These are phyloP conservation scores for Alternaria dauci DNA, from an alignment of 2,329 filamentous ascomycete genomes.

Conservation along the genomic window DNA sequence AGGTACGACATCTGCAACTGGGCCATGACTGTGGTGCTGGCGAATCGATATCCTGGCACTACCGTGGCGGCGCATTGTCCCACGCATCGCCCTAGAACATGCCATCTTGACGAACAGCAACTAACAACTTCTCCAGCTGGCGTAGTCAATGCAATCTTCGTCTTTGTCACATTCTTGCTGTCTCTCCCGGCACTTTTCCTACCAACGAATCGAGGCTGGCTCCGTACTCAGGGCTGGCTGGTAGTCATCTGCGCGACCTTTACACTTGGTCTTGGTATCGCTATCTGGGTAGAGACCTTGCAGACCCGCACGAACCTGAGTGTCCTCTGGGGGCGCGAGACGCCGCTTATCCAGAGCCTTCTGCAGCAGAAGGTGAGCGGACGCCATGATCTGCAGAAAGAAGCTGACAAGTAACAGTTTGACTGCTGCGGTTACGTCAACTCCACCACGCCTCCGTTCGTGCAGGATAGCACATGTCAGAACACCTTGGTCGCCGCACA, in stretches of 20 bases:
- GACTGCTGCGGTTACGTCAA: constrained; percentile 83
- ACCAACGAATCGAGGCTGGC: constrained; percentile 70
- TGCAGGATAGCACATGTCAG: constrained; percentile 72
- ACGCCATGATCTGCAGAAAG: constrained; percentile 16
- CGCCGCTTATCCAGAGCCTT: constrained; percentile 67
- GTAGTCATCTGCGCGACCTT: constrained; percentile 72
- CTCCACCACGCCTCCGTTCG: constrained; percentile 74
- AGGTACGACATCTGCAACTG: constrained; percentile 52
- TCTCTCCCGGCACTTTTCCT: constrained; percentile 77
- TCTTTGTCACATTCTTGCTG: constrained; percentile 73
- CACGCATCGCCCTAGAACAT: constrained; percentile 16
- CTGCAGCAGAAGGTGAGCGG: constrained; percentile 72
- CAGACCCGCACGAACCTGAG: constrained; percentile 70
- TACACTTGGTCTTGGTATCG: constrained; percentile 66
- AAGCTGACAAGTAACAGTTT: constrained; percentile 63
- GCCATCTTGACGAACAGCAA: constrained; percentile 13
- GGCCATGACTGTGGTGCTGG: background rate
- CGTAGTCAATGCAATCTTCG: constrained; percentile 75
- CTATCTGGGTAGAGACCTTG: constrained; percentile 75
- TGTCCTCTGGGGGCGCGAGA: constrained; percentile 67
- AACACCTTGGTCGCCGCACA: constrained; percentile 75
- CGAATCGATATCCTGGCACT: constrained; percentile 30
- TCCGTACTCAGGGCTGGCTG: constrained; percentile 74
- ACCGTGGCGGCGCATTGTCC: constrained; percentile 32
- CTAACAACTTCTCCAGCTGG: constrained; percentile 60